A percentile compares a stretch with the other conserved stretches of the same genome.
Evolutionary conservation across 345 rosid species (phyloP).

Genomic region (Lepidium sativum): DNA sequence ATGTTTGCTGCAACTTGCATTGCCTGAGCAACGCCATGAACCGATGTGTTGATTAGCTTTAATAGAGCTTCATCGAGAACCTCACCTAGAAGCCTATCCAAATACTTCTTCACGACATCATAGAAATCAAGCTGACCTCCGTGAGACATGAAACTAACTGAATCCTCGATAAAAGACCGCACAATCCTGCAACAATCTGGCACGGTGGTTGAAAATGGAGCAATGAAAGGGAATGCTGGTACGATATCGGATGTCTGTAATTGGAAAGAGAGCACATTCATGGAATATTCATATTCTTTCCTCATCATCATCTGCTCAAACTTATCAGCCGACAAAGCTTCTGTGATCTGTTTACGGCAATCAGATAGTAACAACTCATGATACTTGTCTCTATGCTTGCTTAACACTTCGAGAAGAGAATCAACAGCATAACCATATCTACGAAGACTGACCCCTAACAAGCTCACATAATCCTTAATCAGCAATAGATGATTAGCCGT

Average conservation of each 20-base stretch:
- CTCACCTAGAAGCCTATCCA: conserved; percentile 80
- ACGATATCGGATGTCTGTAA: conserved; percentile 77
- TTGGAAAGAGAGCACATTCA: conserved; percentile 98
- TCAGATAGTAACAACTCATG: conserved; percentile 90
- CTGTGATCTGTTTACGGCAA: conserved; percentile 83
- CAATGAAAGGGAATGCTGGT: conserved; percentile 87
- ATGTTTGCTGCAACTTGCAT: conserved; percentile 98
- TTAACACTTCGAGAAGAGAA: conserved; percentile 82
- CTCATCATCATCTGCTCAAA: conserved; percentile 98
- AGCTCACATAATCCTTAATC: conserved; percentile 94
- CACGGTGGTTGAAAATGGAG: conserved; percentile 88
- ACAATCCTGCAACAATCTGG: conserved; percentile 97
- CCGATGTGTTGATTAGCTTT: conserved; percentile 68
- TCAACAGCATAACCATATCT: conserved; percentile 87
- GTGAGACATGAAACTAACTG: conserved; percentile 90
- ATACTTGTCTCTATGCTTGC: conserved; percentile 90
- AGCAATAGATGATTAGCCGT: conserved; percentile 90
- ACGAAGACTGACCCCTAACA: conserved; percentile 83
- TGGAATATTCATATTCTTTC: conserved; percentile 92
- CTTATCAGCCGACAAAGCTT: conserved; percentile 89
- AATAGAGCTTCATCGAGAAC: conserved; percentile 78
- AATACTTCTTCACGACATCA: conserved; percentile 83
- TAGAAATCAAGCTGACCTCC: conserved; percentile 95
- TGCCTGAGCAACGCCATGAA: conserved; percentile 87
- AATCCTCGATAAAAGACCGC: conserved; percentile 88